These are phyloP conservation scores for Decorospora gaudefroyi DNA, from an alignment of 2,329 filamentous ascomycete genomes.

Conservation along the genomic window DNA sequence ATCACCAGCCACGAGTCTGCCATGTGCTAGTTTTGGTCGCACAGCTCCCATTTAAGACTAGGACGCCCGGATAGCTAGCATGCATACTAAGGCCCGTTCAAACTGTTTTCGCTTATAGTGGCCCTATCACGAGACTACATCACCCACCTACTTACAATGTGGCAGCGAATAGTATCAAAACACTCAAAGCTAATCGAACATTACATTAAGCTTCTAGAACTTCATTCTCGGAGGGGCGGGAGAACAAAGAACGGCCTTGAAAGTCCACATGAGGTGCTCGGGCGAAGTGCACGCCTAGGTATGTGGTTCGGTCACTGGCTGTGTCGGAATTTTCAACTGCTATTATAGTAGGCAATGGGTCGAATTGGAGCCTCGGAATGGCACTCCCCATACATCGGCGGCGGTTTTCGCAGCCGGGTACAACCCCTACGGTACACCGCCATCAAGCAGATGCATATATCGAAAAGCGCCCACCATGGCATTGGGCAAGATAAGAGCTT, in stretches of 20 bases:
- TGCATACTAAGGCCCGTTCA: slow-evolving; percentile 4
- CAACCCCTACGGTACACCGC: too few relatives aligned
- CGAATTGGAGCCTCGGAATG: too few relatives aligned
- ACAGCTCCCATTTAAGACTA: slow-evolving; percentile 9
- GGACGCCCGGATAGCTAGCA: slow-evolving; percentile 6
- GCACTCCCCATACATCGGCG: too few relatives aligned
- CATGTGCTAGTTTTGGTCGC: slow-evolving; percentile 9
- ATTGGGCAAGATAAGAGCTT: too few relatives aligned
- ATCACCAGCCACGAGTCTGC: slow-evolving; percentile 3
- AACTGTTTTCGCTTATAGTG: slow-evolving; percentile 5
- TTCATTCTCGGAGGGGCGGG: neutral
- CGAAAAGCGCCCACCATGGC: too few relatives aligned
- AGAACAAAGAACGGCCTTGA: neutral
- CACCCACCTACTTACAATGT: slow-evolving; percentile 10
- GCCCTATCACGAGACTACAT: slow-evolving; percentile 10
- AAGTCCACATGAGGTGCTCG: neutral
- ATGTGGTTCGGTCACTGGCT: too few relatives aligned
- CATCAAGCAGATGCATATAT: too few relatives aligned
- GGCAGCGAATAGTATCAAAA: neutral
- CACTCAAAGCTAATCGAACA: neutral
- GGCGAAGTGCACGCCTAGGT: too few relatives aligned
- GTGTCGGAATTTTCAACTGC: too few relatives aligned
- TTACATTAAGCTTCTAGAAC: neutral
- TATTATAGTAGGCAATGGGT: too few relatives aligned
- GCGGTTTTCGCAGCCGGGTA: too few relatives aligned